These are phyloP conservation scores for Coniochaeta sp. DNA, from an alignment of 2,329 filamentous ascomycete genomes.

Conservation along the genomic window DNA sequence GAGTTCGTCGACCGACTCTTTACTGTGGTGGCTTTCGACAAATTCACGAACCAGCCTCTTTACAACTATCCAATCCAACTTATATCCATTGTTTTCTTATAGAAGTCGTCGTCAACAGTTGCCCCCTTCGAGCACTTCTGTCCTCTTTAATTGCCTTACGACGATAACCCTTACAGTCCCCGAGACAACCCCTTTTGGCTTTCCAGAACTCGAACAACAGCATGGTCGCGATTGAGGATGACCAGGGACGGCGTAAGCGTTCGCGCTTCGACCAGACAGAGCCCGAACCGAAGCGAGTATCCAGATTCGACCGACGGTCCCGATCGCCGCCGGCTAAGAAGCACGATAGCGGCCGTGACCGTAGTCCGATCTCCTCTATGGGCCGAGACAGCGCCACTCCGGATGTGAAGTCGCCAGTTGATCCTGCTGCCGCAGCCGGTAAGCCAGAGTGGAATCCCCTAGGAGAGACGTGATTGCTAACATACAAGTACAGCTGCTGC, in stretches of 20 bases:
- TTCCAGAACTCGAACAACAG: not conserved
- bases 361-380: constrained; percentile 61
- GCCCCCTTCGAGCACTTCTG: no score
- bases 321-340: constrained; percentile 68
- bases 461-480: constrained; percentile 14
- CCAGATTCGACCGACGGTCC: constrained; percentile 87
- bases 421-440: constrained; percentile 77
- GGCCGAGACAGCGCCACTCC: constrained; percentile 29
- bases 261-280: constrained; percentile 94
- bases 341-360: constrained; percentile 65
- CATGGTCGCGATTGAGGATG: constrained; percentile 57
- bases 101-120: no score
- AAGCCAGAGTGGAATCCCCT: constrained; percentile 20
- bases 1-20: no score
- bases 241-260: constrained; percentile 74
- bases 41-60: no score
- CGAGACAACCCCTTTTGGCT: not conserved
- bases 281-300: constrained; percentile 66
- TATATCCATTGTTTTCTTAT: no score
- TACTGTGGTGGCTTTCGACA: not conserved
- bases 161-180: not conserved
- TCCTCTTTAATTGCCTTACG: no score
- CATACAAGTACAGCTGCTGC: constrained; percentile 58
- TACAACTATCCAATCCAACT: no score
- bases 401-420: constrained; percentile 44